Evolutionary conservation across 2,329 filamentous ascomycete species (phyloP), one percentile per base, ranked within the genome.

Genomic region (Penicillium sp.): DNA sequence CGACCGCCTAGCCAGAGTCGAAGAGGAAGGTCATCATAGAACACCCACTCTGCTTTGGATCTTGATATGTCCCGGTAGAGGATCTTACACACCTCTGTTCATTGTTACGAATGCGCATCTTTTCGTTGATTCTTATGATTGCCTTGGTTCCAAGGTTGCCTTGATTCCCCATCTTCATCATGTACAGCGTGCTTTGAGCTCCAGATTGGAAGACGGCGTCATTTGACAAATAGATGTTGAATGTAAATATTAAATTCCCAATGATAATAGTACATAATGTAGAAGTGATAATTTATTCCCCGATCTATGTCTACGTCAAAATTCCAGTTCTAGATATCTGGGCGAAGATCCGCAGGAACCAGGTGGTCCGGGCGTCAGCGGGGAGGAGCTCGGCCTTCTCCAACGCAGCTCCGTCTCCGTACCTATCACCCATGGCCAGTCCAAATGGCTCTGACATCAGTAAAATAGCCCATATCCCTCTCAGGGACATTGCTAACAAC

Each of bases 381-480:
- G 46, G 46, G 46, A 41, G 33, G 31, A 41, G 24, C 23, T 44
- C 38, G 38, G 37, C 28, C 39, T 25, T 28, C 42, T 38, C 42
- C 46, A 54, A 56, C 53, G 35, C 50, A 57, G 56, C 55, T 58
- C 46, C 54, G 45, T 52, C 15, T 18, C 15, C 15, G 15, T 42
- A 41, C 29, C 32, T 38, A 41, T 52, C 20, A 55, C 55, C 47
- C 56, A 70, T 71, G 69, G 67, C 62, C 62, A 58, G 59, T 62
- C 53, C 60, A 70, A 66, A 73, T 73, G 71, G 71, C 71, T 62
- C 50, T 73, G 63, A 72, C 69, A 66, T 73, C 71, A 64, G 71
- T 73, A 64, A 50, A 61, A 25, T 9, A 9, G 8, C 1, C 6
- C 13, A 4, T 2, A 5, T 28, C 3, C 3, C 3, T 3, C 9